Evolutionary conservation across 495 filamentous ascomycete genomes (phyloP), one percentile per base, ranked within the genome.

Genomic region (Penicillium waksmanii): DNA sequence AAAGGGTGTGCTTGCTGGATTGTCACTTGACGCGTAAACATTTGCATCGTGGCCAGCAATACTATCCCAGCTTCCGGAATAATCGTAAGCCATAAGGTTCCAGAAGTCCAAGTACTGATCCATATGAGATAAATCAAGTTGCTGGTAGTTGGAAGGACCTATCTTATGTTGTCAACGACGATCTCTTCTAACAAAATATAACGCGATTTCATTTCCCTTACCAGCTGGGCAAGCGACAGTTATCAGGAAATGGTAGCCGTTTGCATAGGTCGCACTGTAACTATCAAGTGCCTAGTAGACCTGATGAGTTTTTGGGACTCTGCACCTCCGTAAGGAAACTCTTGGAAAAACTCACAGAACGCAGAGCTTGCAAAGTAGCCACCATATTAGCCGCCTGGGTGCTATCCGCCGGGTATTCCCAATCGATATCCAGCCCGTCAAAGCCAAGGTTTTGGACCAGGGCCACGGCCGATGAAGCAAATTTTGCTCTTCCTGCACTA

Each of bases 51-150:
- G 87, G 18, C 89, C 90, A 23, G 89, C 78, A 6, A 74, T 72
- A 8, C 74, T 63, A 61, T 89, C 87, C 91, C 90, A 96, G 31
- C 80, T 80, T 51, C 89, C 87, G 12, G 86, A 80, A 61, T 86
- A 91, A 67, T 91, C 88, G 60, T 92, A 91, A 12, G 86, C 87
- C 89, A 94, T 93, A 18, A 96, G 74, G 66, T 96, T 89, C 76
- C 79, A 80, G 47, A 73, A 76, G 56, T 96, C 91, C 7, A 94
- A 71, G 51, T 84, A 85, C 47, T 67, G 68, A 62, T 90, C 84
- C 85, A 95, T 92, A 10, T 74, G 78, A 0, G 63, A 42, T 4
- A 94, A 68, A 21, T 84, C 73, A 42, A 93, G 65, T 44, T 83
- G 77, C 31, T 81, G 66, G 70, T 90, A 91, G 68, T 92, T 84